Evolutionary conservation across 1,139 yeast species (phyloP).

Genomic region (Yamadazyma mexicana): DNA sequence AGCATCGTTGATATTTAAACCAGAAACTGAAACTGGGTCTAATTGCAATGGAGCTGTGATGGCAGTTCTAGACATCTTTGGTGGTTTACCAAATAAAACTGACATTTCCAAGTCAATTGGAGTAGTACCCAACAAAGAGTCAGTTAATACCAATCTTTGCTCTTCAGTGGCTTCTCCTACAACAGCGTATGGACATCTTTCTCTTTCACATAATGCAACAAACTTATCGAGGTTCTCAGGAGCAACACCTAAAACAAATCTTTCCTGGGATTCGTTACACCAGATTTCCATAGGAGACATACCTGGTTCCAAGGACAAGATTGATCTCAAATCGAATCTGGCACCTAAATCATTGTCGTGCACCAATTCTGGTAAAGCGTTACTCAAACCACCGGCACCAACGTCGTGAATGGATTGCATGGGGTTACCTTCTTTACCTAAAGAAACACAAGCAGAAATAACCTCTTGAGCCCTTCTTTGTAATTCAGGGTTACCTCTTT

Average conservation of each 20-base stretch:
- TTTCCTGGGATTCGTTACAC: slow-evolving; percentile 99
- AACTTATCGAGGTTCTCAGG: slow-evolving; percentile 75
- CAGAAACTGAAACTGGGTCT: slow-evolving; percentile 39
- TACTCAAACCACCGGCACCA: slow-evolving; percentile 98
- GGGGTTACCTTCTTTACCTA: slow-evolving; percentile 73
- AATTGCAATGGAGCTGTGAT: slow-evolving; percentile 61
- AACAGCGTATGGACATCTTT: slow-evolving; percentile 94
- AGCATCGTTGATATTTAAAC: slow-evolving; percentile 57
- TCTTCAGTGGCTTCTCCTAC: slow-evolving; percentile 94
- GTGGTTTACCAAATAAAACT: slow-evolving; percentile 95
- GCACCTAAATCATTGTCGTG: slow-evolving; percentile 98
- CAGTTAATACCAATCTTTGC: slow-evolving; percentile 78
- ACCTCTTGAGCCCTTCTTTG: slow-evolving; percentile 99
- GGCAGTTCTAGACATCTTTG: slow-evolving; percentile 87
- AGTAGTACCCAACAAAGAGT: slow-evolving; percentile 68
- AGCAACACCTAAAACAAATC: slow-evolving; percentile 92
- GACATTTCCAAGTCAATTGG: slow-evolving; percentile 98
- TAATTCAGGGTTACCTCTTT: slow-evolving; percentile 99
- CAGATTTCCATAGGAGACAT: slow-evolving; percentile 99
- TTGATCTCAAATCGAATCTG: slow-evolving; percentile 83
- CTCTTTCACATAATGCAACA: slow-evolving; percentile 83
- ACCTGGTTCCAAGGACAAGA: slow-evolving; percentile 91
- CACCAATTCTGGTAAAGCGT: slow-evolving; percentile 95
- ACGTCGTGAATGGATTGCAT: slow-evolving; percentile 97
- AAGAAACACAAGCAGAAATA: slow-evolving; percentile 87